Evolutionary conservation across 306 rosid species (phyloP).

Genomic region (Arachis hypogaea): DNA sequence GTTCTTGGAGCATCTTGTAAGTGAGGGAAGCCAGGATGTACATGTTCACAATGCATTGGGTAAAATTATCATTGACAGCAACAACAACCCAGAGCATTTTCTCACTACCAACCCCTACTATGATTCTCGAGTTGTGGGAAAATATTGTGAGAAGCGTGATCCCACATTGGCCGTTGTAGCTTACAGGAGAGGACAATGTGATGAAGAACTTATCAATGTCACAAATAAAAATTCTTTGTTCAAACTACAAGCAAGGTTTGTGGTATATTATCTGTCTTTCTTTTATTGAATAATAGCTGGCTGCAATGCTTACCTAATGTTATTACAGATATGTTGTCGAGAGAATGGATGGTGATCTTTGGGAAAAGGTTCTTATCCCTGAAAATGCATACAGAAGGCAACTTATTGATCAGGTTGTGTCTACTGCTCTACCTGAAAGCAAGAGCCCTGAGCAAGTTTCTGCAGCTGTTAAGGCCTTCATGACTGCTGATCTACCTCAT

Average conservation of each 20-base stretch:
- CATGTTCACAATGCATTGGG: constrained; percentile 99
- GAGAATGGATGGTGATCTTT: constrained; percentile 96
- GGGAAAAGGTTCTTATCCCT: constrained; percentile 91
- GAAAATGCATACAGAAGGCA: constrained; percentile 92
- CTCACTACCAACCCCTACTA: constrained; percentile 98
- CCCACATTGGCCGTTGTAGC: constrained; percentile 99
- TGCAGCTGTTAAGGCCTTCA: constrained; percentile 98
- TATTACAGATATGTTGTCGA: constrained; percentile 91
- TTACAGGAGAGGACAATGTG: constrained; percentile 95
- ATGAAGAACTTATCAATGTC: constrained; percentile 93
- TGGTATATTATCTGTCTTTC: constrained; percentile 33
- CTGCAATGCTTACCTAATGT: constrained; percentile 33
- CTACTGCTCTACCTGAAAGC: constrained; percentile 99
- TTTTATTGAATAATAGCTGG: constrained; percentile 24
- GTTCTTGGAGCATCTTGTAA: constrained; percentile 98
- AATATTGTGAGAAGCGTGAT: constrained; percentile 99
- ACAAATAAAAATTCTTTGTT: constrained; percentile 95
- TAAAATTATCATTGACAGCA: constrained; percentile 97
- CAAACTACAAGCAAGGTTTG: constrained; percentile 98
- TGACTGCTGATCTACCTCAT: constrained; percentile 99
- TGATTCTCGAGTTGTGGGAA: constrained; percentile 99
- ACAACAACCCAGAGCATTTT: constrained; percentile 98
- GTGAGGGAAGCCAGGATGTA: constrained; percentile 99
- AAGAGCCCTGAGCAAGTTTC: constrained; percentile 99
- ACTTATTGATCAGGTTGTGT: constrained; percentile 97